Evolutionary conservation across 176 grass and related monocot genomes (phyloP), one percentile per base, ranked within the genome.

Genomic region (Cocos nucifera): DNA sequence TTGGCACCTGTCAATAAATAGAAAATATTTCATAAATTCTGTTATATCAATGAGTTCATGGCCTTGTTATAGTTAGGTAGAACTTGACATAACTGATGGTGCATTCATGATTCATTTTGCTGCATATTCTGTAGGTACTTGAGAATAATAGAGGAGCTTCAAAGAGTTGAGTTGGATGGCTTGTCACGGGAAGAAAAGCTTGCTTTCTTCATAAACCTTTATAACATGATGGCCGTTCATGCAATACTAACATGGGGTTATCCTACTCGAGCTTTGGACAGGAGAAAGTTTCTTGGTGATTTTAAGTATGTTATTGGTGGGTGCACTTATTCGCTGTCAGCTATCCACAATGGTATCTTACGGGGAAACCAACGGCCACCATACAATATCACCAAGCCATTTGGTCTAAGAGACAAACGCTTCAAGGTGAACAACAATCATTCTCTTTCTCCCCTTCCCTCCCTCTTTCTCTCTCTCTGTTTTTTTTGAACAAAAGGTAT

Each of bases 271-370:
- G 71, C 91, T 35, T 67, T 96, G 65, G 91, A 96, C 25, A 85
- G 91, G 66, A 82, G 75, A 79, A 87, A 79, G 58, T 96, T 84
- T 69, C 90, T 90, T 77, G 80, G 86, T 67, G 83, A 90, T 72
- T 96, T 96, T 82, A 96, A 90, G 55, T 96, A 96, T 82, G 80
- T 96, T 32, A 96, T 96, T 75, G 86, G 83, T 61, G 91, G 91
- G 27, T 87, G 63, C 62, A 29, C 91, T 56, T 96, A 90, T 85
- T 96, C 91, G 23, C 69, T 96, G 16, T 96, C 91, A 62, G 91
- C 83, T 22, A 96, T 96, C 65, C 78, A 96, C 58, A 96, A 90
- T 75, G 91, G 91, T 49, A 82, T 90, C 53, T 62, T 96, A 54
- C 84, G 86, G 61, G 74, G 80, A 27, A 96, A 96, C 73, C 80